Conservation (phyloP, 805 yeast species). For the Groenewaldozyma salmanticensis region DNA sequence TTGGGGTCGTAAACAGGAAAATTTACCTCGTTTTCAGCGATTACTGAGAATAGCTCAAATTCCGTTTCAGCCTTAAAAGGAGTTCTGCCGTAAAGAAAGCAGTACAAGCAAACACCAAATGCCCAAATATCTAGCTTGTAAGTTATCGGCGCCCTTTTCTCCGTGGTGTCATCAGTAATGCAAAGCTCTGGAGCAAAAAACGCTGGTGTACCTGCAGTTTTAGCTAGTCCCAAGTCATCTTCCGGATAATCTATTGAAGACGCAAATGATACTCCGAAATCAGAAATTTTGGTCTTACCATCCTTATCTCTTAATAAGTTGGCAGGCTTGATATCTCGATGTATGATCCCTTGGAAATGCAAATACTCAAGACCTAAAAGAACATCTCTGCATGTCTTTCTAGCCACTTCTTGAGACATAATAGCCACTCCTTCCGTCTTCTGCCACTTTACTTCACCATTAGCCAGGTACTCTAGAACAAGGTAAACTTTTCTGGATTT, state of each 20-base stretch:
- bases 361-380: constrained; percentile 81
- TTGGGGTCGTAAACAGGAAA: constrained; percentile 41
- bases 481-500: constrained; percentile 77
- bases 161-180: constrained; percentile 16
- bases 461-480: constrained; percentile 80
- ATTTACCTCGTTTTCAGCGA: constrained; percentile 48
- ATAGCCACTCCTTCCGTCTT: constrained; percentile 48
- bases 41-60: constrained; percentile 74
- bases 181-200: constrained; percentile 80
- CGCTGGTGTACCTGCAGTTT: constrained; percentile 97
- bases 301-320: constrained; percentile 65
- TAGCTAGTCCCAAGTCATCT: constrained; percentile 75
- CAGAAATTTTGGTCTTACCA: constrained; percentile 81
- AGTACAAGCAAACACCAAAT: constrained; percentile 81
- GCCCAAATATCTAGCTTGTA: constrained; percentile 97
- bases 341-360: constrained; percentile 84
- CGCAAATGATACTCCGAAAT: constrained; percentile 90
- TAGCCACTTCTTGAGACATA: constrained; percentile 54
- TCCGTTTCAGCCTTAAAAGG: constrained; percentile 87
- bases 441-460: constrained; percentile 88
- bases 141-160: constrained; percentile 38
- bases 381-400: constrained; percentile 72
- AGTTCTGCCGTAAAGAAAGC: constrained; percentile 75
- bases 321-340: constrained; percentile 94
- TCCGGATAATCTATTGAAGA: constrained; percentile 36